Evolutionary conservation across 805 yeast species (phyloP), one percentile per base, ranked within the genome.

Genomic region (Saccharomyces paradoxus): DNA sequence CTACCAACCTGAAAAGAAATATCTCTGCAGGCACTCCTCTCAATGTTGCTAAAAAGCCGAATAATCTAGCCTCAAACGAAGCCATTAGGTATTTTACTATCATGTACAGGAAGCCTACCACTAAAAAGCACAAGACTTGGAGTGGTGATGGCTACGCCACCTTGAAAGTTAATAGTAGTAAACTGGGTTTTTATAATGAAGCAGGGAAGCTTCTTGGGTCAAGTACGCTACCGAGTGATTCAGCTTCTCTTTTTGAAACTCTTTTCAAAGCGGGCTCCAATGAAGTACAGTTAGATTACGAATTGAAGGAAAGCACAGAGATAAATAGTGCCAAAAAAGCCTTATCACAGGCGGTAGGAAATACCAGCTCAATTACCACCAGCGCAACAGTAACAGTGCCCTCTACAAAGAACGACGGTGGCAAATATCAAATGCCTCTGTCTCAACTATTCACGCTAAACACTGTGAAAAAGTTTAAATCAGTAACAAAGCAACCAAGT

Each of bases 61-160:
- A 46, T n/a, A 21, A 21, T 46, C 21, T 46, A 4, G n/a, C 12
- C 26, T 14, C 53, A 46, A 22, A 30, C 27, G 17, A 32, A 12
- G 27, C 14, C 31, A 31, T n/a, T 4, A 58, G 56, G 41, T 57
- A 50, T 37, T 71, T 65, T 50, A 59, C 62, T 13, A 81, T 82
- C 5, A 77, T 87, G 59, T 87, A 85, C 78, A 74, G 99, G 32
- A 89, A 89, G 67, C 76, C 77, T 46, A 75, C 92, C 0, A 76
- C 72, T 31, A 89, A 87, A 70, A 89, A 92, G 74, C 83, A 90
- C 68, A 91, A 91, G 66, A 83, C 89, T 0, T 94, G 99, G 99
- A 95, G 89, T 53, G 96, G 96, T 2, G 98, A 94, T 71, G 98
- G 96, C 0, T 69, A 72, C 32, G 71, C 86, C 14, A 61, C 70